Conservation (phyloP, 768 basidiomycete genomes). For the Trametes cubensis region DNA sequence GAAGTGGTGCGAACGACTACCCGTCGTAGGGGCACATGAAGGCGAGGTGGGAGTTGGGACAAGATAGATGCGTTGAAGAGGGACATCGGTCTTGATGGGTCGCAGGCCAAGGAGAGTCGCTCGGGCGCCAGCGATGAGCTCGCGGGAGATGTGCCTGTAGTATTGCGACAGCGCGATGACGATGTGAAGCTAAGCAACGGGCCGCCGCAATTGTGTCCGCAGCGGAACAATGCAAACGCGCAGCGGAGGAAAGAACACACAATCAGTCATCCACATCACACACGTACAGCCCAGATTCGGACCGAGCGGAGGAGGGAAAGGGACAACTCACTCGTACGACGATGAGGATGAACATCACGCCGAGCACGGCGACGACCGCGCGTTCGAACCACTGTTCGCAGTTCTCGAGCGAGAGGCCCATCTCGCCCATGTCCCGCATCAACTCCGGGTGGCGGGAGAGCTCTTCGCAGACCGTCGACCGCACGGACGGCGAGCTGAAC, state of each 20-base stretch:
- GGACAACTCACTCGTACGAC: conserved; percentile 61
- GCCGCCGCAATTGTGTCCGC: conserved; percentile 1
- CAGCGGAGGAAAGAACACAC: background rate
- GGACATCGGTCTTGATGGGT: conserved; percentile 29
- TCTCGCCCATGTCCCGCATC: conserved; percentile 66
- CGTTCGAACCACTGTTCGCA: conserved; percentile 81
- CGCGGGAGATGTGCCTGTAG: conserved; percentile 54
- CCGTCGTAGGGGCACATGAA: conserved; percentile 14
- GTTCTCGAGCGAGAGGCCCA: conserved; percentile 76
- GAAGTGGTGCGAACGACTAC: conserved; percentile 12
- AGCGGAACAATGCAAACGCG: background rate
- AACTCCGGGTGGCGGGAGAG: conserved; percentile 76
- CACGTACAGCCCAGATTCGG: background rate
- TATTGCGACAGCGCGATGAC: conserved; percentile 71
- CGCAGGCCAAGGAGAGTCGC: conserved; percentile 39
- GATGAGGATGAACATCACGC: conserved; percentile 60
- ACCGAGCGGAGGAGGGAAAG: conserved; percentile 1
- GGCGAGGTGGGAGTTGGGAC: conserved; percentile 46
- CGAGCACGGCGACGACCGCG: conserved; percentile 60
- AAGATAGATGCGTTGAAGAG: conserved; percentile 65
- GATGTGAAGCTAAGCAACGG: conserved; percentile 63
- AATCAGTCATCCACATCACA: conserved; percentile 9
- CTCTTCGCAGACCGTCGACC: conserved; percentile 71
- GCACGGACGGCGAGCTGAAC: conserved; percentile 53
- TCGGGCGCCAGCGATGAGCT: conserved; percentile 14